phyloP scores from a whole-genome alignment of 2,329 filamentous ascomycete genomes.

The Macrophomina pseudophaseolina region DNA sequence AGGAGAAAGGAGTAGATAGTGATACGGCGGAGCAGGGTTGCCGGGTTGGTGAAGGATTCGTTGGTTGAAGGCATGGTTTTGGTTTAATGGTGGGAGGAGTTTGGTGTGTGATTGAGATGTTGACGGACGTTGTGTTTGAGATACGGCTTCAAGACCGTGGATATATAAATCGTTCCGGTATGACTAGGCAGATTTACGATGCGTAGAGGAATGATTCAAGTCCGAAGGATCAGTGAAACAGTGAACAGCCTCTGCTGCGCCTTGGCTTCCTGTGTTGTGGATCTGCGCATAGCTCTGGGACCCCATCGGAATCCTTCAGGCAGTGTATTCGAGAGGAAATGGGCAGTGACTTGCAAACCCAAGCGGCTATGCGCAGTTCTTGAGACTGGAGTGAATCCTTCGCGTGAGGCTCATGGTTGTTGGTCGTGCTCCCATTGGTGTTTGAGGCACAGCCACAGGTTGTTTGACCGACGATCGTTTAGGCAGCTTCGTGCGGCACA shows the following conservation, averaged over 20 bases:
- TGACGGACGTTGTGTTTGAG: neutral
- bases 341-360: neutral
- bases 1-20: constrained; percentile 5
- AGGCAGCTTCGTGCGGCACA: neutral
- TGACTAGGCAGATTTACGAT: neutral
- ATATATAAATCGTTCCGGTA: neutral
- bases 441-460: neutral
- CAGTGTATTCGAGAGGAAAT: neutral
- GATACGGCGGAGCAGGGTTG: neutral
- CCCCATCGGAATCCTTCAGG: neutral
- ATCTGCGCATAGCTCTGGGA: neutral
- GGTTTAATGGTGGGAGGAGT: neutral
- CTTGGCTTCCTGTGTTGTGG: neutral
- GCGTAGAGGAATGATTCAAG: neutral
- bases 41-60: neutral
- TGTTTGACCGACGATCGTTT: neutral
- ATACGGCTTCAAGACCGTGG: neutral
- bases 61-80: neutral
- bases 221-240: neutral
- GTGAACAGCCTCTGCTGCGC: neutral
- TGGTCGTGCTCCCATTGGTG: neutral
- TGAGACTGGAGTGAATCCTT: neutral
- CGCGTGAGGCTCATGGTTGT: neutral
- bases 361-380: neutral
- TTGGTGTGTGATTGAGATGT: neutral